Conservation (phyloP, 768 basidiomycete species). For the Suillus sp. region DNA sequence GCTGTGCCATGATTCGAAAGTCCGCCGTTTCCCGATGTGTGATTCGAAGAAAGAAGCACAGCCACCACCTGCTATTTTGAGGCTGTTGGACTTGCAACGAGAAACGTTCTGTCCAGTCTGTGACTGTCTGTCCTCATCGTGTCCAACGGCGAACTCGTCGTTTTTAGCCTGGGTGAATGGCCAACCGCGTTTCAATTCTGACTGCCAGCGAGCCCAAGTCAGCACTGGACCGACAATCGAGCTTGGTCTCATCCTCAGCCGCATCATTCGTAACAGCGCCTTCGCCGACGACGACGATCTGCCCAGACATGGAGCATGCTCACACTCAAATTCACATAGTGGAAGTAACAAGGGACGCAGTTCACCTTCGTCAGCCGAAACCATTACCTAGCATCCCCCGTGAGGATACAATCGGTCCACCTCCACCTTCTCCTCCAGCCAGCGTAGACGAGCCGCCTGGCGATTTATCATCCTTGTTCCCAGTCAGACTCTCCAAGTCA, state of each 20-base stretch:
- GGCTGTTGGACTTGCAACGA: slow-evolving; percentile 8
- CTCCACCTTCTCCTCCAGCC: slow-evolving; percentile 56
- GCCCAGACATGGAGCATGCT: slow-evolving; percentile 28
- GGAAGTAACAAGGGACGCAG: slow-evolving; percentile 52
- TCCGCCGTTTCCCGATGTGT: background rate
- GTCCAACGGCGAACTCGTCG: background rate
- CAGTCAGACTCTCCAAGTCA: slow-evolving; percentile 26
- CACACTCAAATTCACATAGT: slow-evolving; percentile 52
- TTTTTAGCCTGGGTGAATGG: slow-evolving; percentile 8
- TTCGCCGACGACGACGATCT: slow-evolving; percentile 26
- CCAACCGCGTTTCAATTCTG: slow-evolving; percentile 19
- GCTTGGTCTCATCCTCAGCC: slow-evolving; percentile 29
- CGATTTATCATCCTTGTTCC: slow-evolving; percentile 29
- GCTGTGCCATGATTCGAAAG: background rate
- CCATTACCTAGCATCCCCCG: slow-evolving; percentile 36
- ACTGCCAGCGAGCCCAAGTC: slow-evolving; percentile 19
- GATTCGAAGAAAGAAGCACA: slow-evolving; percentile 4
- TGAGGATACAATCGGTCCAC: slow-evolving; percentile 45
- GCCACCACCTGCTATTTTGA: background rate
- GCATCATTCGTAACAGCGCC: slow-evolving; percentile 31
- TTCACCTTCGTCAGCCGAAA: slow-evolving; percentile 41
- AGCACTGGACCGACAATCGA: slow-evolving; percentile 22
- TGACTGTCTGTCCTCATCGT: background rate
- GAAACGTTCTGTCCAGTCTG: background rate
- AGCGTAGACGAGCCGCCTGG: slow-evolving; percentile 36